A percentile compares a stretch with the other conserved stretches of the same genome.
These are phyloP conservation scores for Neurospora sp. DNA, from an alignment of 495 filamentous ascomycete species.

Conservation along the genomic window DNA sequence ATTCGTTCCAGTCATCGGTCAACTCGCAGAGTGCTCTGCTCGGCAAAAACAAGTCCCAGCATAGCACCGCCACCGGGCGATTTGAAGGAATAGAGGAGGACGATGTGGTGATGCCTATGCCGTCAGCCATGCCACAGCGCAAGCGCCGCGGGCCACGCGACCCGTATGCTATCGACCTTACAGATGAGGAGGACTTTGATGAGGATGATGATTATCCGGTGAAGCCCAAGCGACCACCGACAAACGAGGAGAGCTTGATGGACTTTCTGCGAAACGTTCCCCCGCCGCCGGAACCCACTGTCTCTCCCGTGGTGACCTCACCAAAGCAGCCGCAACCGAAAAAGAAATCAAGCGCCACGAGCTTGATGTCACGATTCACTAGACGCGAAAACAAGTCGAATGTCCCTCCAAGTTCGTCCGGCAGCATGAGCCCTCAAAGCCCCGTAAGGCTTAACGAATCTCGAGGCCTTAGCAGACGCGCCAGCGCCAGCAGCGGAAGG, in stretches of 20 bases:
- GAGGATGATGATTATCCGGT: slow-evolving; percentile 27
- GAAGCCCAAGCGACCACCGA: slow-evolving; percentile 24
- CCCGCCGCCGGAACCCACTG: slow-evolving; percentile 51
- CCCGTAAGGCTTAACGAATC: slow-evolving; percentile 21
- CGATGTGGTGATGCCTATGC: slow-evolving; percentile 27
- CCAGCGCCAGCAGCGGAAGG: slow-evolving; percentile 12
- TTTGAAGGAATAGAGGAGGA: slow-evolving; percentile 25
- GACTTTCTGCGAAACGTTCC: slow-evolving; percentile 83
- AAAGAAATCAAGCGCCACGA: slow-evolving; percentile 50
- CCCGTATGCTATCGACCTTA: slow-evolving; percentile 83
- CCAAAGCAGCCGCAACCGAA: slow-evolving; percentile 33
- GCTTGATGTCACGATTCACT: slow-evolving; percentile 54
- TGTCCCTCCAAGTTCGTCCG: not conserved
- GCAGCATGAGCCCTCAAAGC: slow-evolving; percentile 2
- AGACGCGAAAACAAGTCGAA: slow-evolving; percentile 23
- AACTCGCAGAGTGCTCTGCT: slow-evolving; percentile 43
- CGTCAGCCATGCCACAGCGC: slow-evolving; percentile 39
- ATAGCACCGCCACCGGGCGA: slow-evolving; percentile 4
- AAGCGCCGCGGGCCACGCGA: slow-evolving; percentile 73
- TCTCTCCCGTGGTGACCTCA: slow-evolving; percentile 26
- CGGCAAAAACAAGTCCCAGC: slow-evolving; percentile 17
- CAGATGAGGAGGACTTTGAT: slow-evolving; percentile 66
- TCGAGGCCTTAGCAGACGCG: slow-evolving; percentile 24
- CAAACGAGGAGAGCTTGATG: slow-evolving; percentile 63
- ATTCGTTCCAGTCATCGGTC: slow-evolving; percentile 35